A percentile compares a stretch with the other conserved stretches of the same genome.
phyloP scores from a whole-genome alignment of 2,329 filamentous ascomycete species.

The Amauroascus verrucosus region DNA sequence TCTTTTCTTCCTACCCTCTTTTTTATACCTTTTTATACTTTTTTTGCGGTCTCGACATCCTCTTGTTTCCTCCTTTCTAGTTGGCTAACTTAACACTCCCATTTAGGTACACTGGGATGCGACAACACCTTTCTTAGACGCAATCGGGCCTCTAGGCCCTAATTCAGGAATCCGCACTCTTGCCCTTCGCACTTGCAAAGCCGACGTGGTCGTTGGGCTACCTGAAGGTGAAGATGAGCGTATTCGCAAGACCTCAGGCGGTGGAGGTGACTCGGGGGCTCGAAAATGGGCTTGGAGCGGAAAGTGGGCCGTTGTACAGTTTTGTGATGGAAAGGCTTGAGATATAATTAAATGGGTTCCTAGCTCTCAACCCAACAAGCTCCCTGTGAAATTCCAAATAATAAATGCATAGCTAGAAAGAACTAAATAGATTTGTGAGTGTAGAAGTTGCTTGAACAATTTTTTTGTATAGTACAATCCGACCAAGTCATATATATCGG shows the following conservation, averaged over 20 bases:
- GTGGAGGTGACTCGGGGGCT: constrained; percentile 58
- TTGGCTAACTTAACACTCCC: background rate
- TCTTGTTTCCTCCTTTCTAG: background rate
- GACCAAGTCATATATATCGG: too few relatives aligned
- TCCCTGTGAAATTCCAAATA: background rate
- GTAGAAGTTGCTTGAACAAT: too few relatives aligned
- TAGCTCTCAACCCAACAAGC: background rate
- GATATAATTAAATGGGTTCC: background rate
- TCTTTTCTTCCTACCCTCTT: too few relatives aligned
- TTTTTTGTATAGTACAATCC: too few relatives aligned
- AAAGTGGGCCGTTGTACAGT: constrained; percentile 92
- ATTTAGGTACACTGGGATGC: constrained; percentile 65
- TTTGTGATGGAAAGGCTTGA: constrained; percentile 55
- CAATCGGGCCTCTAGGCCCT: constrained; percentile 75
- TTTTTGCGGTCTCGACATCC: background rate
- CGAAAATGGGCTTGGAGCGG: constrained; percentile 92
- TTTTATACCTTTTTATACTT: too few relatives aligned
- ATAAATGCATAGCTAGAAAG: background rate
- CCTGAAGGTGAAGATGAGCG: constrained; percentile 71
- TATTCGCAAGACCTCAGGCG: constrained; percentile 56
- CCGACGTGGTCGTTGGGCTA: constrained; percentile 89
- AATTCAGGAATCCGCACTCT: constrained; percentile 74
- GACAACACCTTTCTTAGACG: constrained; percentile 72
- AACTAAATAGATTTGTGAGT: background rate
- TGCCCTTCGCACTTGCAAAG: constrained; percentile 88